A percentile compares a stretch with the other conserved stretches of the same genome.
phyloP scores from a whole-genome alignment of 345 rosid species.

The Hibiscus syriacus region DNA sequence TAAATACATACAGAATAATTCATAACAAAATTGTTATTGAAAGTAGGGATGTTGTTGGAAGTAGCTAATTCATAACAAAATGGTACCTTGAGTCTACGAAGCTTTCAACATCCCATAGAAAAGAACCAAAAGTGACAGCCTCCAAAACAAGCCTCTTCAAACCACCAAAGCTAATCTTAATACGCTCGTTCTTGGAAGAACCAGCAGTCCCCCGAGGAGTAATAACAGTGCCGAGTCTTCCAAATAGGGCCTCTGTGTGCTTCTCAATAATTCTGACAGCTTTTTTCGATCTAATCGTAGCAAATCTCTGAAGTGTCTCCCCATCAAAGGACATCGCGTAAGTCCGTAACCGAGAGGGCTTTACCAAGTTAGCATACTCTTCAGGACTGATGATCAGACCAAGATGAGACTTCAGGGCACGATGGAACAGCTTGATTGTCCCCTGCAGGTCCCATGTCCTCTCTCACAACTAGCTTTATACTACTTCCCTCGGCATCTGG shows the following conservation, averaged over 20 bases:
- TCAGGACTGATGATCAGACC: conserved; percentile 48
- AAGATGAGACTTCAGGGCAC: conserved; percentile 53
- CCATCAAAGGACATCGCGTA: conserved; percentile 94
- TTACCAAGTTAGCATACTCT: conserved; percentile 29
- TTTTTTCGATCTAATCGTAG: too few relatives aligned
- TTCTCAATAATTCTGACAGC: too few relatives aligned
- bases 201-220: conserved; percentile 64
- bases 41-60: neutral
- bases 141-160: too few relatives aligned
- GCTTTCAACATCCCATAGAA: too few relatives aligned
- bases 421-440: conserved; percentile 33
- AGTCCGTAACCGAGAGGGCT: conserved; percentile 55
- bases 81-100: too few relatives aligned
- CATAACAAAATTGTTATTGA: neutral
- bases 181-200: too few relatives aligned
- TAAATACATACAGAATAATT: too few relatives aligned
- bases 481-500: conserved; percentile 24
- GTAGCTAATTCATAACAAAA: too few relatives aligned
- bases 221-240: conserved; percentile 71
- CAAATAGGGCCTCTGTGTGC: conserved; percentile 94
- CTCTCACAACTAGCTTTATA: conserved; percentile 24
- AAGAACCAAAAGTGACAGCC: too few relatives aligned
- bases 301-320: too few relatives aligned
- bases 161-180: too few relatives aligned
- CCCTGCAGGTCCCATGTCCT: conserved; percentile 25